Evolutionary conservation across 345 rosid species (phyloP).

Genomic region (Physaria fendleri): DNA sequence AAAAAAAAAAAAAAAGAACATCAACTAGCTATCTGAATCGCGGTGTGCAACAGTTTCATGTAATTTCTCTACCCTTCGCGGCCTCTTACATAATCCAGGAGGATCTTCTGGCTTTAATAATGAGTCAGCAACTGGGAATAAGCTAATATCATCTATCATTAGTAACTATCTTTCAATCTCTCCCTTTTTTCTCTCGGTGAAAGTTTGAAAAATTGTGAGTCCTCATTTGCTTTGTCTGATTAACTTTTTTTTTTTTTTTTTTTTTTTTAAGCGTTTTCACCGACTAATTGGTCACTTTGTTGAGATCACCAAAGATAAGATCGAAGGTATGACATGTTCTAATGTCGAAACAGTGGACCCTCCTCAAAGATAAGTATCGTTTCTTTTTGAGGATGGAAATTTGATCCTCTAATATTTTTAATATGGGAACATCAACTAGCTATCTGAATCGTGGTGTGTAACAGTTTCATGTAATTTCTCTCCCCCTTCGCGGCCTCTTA

Average conservation of each 20-base stretch:
- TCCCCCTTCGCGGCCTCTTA: constrained; percentile 33
- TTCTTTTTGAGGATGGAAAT: constrained; percentile 21
- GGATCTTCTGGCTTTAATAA: constrained; percentile 33
- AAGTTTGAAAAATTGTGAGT: not conserved
- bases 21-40: constrained; percentile 31
- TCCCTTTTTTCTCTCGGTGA: not conserved
- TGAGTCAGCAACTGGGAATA: constrained; percentile 31
- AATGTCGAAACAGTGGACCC: constrained; percentile 86
- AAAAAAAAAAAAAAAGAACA: no score
- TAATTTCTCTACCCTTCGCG: constrained; percentile 31
- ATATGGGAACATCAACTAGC: constrained; percentile 23
- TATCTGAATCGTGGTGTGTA: constrained; percentile 38
- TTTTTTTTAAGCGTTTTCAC: constrained; percentile 49
- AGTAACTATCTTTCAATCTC: no score
- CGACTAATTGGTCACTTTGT: constrained; percentile 90
- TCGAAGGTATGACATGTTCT: constrained; percentile 84
- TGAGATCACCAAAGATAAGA: constrained; percentile 83
- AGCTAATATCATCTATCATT: constrained; percentile 20
- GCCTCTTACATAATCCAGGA: constrained; percentile 39
- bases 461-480: constrained; percentile 32
- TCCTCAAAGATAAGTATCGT: constrained; percentile 67
- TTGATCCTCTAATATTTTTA: constrained; percentile 30
- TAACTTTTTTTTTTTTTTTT: not conserved
- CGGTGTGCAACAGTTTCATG: constrained; percentile 40
- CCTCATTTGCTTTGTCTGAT: constrained; percentile 5